These are phyloP conservation scores for Alternaria conjuncta DNA, from an alignment of 2,329 filamentous ascomycete genomes.

Conservation along the genomic window DNA sequence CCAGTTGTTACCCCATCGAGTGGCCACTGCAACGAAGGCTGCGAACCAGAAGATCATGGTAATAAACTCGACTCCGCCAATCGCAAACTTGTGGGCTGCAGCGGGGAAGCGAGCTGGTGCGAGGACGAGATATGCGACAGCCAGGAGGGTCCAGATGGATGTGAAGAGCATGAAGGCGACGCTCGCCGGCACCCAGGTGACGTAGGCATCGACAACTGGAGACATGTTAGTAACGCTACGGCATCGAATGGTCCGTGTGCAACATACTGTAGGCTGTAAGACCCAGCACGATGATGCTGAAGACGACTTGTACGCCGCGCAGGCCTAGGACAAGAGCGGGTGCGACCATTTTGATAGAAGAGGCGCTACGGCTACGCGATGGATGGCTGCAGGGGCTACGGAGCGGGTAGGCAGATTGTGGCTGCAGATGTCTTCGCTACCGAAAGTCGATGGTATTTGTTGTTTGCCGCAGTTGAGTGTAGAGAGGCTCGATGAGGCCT, in stretches of 20 bases:
- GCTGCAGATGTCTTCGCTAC: conserved; percentile 2
- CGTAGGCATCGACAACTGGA: conserved; percentile 58
- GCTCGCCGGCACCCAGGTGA: conserved; percentile 58
- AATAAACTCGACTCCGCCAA: conserved; percentile 72
- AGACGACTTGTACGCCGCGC: conserved; percentile 70
- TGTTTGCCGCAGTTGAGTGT: neutral
- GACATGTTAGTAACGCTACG: conserved; percentile 4
- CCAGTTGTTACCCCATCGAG: conserved; percentile 63
- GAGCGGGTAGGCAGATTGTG: conserved; percentile 3
- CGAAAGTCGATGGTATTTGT: neutral
- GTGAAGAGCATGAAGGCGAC: conserved; percentile 83
- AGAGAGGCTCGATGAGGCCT: neutral
- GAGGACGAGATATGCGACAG: conserved; percentile 73
- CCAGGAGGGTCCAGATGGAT: conserved; percentile 74
- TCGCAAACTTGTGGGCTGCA: conserved; percentile 70
- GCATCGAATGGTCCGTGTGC: neutral
- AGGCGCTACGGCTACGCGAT: conserved; percentile 1
- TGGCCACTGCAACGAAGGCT: conserved; percentile 79
- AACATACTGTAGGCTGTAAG: conserved; percentile 76
- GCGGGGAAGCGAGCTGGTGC: conserved; percentile 66
- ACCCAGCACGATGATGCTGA: conserved; percentile 78
- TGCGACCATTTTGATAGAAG: conserved; percentile 26
- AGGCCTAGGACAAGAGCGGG: conserved; percentile 63
- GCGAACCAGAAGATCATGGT: conserved; percentile 93
- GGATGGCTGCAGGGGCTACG: conserved; percentile 1